Percentiles rank a stretch among this genome's conserved stretches.
phyloP scores from a whole-genome alignment of 1,284 basidiomycete genomes.

The Taiwanofungus camphoratus region DNA sequence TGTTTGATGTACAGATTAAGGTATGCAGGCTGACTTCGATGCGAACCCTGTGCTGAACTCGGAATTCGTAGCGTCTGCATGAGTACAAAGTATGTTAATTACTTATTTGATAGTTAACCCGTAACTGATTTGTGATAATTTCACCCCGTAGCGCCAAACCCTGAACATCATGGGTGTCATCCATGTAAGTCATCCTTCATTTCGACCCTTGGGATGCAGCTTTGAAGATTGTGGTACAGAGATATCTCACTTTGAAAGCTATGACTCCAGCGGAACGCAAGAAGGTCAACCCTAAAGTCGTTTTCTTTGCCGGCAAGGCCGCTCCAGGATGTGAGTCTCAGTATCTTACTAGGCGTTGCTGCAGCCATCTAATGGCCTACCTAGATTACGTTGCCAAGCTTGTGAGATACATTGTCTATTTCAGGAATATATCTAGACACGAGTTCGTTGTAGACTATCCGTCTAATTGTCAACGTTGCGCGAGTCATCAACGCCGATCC shows the following conservation, averaged over 20 bases:
- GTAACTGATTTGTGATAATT: slow-evolving; percentile 4
- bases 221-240: slow-evolving; percentile 33
- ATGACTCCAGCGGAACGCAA: slow-evolving; percentile 74
- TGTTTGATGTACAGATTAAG: slow-evolving; percentile 94
- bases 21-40: too few relatives aligned
- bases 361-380: too few relatives aligned
- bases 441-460: slow-evolving; percentile 61
- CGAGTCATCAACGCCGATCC: slow-evolving; percentile 82
- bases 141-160: slow-evolving; percentile 72
- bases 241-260: slow-evolving; percentile 78
- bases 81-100: slow-evolving; percentile 70
- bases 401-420: slow-evolving; percentile 31
- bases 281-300: slow-evolving; percentile 74
- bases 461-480: slow-evolving; percentile 85
- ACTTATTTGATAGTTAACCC: background rate
- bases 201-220: background rate
- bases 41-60: slow-evolving; percentile 5
- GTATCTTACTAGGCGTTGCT: too few relatives aligned
- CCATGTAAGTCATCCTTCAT: slow-evolving; percentile 47
- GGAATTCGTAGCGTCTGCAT: slow-evolving; percentile 54
- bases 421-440: background rate
- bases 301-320: slow-evolving; percentile 89
- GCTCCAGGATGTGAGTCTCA: slow-evolving; percentile 73
- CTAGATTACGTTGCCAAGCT: slow-evolving; percentile 76
- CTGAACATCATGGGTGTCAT: slow-evolving; percentile 84